phyloP scores from a whole-genome alignment of 176 grass and related monocot genomes.

The Rhynchospora pubera region DNA sequence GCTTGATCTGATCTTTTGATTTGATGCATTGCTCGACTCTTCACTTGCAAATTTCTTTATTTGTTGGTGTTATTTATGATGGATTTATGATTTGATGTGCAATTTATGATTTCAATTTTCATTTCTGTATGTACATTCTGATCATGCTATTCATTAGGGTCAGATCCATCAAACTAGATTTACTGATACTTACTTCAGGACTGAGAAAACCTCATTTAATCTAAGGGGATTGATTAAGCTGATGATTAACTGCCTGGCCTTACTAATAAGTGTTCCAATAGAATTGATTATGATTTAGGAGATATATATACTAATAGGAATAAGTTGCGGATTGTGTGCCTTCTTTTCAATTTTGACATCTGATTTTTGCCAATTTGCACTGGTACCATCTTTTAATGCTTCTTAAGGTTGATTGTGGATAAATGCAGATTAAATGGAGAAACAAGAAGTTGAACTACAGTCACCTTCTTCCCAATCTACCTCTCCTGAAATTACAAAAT shows the following conservation, averaged over 20 bases:
- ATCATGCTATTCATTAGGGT: neutral
- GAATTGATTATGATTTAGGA: neutral
- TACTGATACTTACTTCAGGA: neutral
- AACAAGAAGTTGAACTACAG: conserved; percentile 50
- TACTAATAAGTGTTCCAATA: neutral
- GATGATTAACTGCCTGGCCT: neutral
- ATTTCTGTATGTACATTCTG: neutral
- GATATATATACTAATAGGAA: no score
- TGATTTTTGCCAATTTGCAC: neutral
- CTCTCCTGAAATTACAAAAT: conserved; percentile 35
- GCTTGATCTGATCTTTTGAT: neutral
- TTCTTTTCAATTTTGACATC: neutral
- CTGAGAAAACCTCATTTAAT: neutral
- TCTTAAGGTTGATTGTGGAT: neutral
- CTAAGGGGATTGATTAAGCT: neutral
- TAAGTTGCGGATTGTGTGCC: neutral
- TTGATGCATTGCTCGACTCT: neutral
- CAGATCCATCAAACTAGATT: no score
- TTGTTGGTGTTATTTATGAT: neutral
- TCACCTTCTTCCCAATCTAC: conserved; percentile 27
- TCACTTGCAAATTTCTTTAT: neutral
- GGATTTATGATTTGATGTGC: neutral
- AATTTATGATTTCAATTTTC: conserved; percentile 1
- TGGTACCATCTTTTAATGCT: neutral
- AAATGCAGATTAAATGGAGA: conserved; percentile 23